Percentiles rank a stretch among this genome's conserved stretches.
These are phyloP conservation scores for Mortierella alpina DNA, from an alignment of 192 early-diverging fungal genomes.

Conservation along the genomic window DNA sequence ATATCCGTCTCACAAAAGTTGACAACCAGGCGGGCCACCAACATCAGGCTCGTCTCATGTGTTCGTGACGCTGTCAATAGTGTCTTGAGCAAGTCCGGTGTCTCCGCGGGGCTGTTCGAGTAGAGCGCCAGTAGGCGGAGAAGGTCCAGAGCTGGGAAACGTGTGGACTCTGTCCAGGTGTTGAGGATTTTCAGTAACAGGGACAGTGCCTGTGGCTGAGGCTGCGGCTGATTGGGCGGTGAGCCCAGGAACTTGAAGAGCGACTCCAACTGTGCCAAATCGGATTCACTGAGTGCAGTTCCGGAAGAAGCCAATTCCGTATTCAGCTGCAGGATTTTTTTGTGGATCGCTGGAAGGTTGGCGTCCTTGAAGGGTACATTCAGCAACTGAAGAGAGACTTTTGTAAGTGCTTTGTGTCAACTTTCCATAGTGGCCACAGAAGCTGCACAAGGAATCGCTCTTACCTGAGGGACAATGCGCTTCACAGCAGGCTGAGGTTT, in stretches of 20 bases:
- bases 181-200: slow-evolving; percentile 65
- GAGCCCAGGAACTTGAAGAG: slow-evolving; percentile 57
- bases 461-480: slow-evolving; percentile 32
- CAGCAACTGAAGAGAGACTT: slow-evolving; percentile 22
- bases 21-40: slow-evolving; percentile 74
- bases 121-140: slow-evolving; percentile 75
- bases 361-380: slow-evolving; percentile 78
- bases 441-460: slow-evolving; percentile 1
- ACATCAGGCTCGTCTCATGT: slow-evolving; percentile 81
- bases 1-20: slow-evolving; percentile 75
- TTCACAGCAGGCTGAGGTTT: slow-evolving; percentile 14
- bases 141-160: slow-evolving; percentile 77
- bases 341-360: slow-evolving; percentile 76
- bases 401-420: slow-evolving; percentile 4
- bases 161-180: slow-evolving; percentile 72
- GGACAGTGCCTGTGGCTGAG: slow-evolving; percentile 43
- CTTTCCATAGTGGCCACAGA: slow-evolving; percentile 8
- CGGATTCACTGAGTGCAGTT: slow-evolving; percentile 11
- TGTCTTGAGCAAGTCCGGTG: slow-evolving; percentile 55
- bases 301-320: slow-evolving; percentile 50
- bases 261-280: slow-evolving; percentile 33
- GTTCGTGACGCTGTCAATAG: slow-evolving; percentile 53
- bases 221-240: slow-evolving; percentile 21
- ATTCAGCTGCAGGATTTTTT: slow-evolving; percentile 82
- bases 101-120: slow-evolving; percentile 60